phyloP scores from a whole-genome alignment of 805 yeast genomes.

The Metschnikowia lunata region DNA sequence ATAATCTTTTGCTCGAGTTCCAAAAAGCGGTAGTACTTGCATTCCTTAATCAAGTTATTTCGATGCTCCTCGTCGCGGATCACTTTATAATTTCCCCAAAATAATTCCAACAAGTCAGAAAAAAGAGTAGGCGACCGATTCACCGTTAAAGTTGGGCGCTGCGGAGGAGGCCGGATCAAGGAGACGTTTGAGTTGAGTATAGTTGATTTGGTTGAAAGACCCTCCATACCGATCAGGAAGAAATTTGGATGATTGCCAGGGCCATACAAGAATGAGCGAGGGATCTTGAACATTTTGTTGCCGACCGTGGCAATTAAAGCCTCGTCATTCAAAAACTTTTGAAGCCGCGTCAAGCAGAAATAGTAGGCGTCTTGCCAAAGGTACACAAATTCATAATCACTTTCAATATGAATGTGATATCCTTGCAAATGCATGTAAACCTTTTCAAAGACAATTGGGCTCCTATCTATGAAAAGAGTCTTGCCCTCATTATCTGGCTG shows the following conservation, averaged over 20 bases:
- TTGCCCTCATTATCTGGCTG: conserved; percentile 35
- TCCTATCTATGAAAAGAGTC: conserved; percentile 66
- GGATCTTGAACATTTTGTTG: conserved; percentile 52
- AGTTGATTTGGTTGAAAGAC: conserved; percentile 46
- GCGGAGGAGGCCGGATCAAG: conserved; percentile 75
- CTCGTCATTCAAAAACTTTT: conserved; percentile 44
- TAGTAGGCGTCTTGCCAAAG: conserved; percentile 68
- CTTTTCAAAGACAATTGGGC: conserved; percentile 60
- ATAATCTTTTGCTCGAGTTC: conserved; percentile 70
- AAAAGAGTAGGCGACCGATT: conserved; percentile 53
- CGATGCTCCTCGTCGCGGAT: conserved; percentile 55
- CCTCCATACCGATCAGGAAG: conserved; percentile 58
- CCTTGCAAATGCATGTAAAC: conserved; percentile 79
- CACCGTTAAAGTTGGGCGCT: conserved; percentile 50
- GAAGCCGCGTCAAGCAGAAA: conserved; percentile 59
- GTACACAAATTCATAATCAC: conserved; percentile 58
- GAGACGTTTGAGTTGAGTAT: conserved; percentile 34
- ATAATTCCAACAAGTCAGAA: conserved; percentile 47
- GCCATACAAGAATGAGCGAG: conserved; percentile 47
- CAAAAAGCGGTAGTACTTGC: conserved; percentile 69
- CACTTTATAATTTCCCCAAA: conserved; percentile 51
- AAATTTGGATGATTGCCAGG: conserved; percentile 77
- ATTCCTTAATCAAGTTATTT: conserved; percentile 56
- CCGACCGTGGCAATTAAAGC: conserved; percentile 60
- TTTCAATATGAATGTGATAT: conserved; percentile 56